Evolutionary conservation across 2,329 filamentous ascomycete genomes (phyloP).

Genomic region (Fusarium zealandicum): DNA sequence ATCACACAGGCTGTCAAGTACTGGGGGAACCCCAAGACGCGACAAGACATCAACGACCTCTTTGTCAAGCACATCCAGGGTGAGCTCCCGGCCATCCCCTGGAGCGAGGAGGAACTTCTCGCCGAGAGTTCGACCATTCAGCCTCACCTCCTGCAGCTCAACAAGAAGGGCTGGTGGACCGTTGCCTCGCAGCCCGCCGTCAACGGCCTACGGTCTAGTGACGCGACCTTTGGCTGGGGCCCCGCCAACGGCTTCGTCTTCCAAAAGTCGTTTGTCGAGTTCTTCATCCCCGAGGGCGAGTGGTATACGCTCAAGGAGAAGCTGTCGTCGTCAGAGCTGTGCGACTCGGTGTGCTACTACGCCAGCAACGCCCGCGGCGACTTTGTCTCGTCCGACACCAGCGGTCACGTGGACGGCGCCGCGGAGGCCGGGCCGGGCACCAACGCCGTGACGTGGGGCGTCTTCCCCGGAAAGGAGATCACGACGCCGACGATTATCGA

Average conservation of each 20-base stretch:
- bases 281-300: conserved; percentile 81
- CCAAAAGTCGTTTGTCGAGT: conserved; percentile 97
- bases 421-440: conserved; percentile 61
- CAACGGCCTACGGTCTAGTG: conserved; percentile 79
- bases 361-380: conserved; percentile 81
- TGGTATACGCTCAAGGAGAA: conserved; percentile 72
- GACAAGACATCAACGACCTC: conserved; percentile 76
- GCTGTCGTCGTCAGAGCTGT: conserved; percentile 64
- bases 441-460: conserved; percentile 96
- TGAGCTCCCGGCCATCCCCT: conserved; percentile 82
- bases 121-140: conserved; percentile 86
- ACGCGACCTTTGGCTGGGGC: conserved; percentile 91
- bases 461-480: conserved; percentile 95
- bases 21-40: conserved; percentile 80
- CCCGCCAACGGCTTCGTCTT: conserved; percentile 93
- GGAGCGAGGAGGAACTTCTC: conserved; percentile 89
- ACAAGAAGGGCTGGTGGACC: conserved; percentile 90
- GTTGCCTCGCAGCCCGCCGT: conserved; percentile 94
- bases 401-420: conserved; percentile 43
- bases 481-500: conserved; percentile 97
- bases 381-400: conserved; percentile 73
- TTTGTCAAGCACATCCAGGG: conserved; percentile 85
- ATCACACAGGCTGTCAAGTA: conserved; percentile 81
- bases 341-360: conserved; percentile 83
- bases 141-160: conserved; percentile 76